Conservation (phyloP, 345 rosid genomes). For the Euphorbia lathyris region DNA sequence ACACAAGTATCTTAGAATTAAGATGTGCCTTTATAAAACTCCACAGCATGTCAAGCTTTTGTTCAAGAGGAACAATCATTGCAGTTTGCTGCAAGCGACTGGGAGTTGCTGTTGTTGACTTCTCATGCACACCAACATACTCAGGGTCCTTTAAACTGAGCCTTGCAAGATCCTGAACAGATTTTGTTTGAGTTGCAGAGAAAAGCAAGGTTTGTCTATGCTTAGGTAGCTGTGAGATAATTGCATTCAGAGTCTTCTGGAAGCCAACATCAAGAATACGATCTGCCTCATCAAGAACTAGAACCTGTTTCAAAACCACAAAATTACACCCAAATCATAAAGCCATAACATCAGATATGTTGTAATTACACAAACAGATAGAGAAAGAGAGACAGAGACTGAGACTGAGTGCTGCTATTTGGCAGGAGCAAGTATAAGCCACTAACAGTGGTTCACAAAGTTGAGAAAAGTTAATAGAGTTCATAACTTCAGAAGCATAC, state of each 20-base stretch:
- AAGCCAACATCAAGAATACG: conserved; percentile 92
- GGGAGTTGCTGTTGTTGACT: conserved; percentile 81
- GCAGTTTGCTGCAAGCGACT: conserved; percentile 72
- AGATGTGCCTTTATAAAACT: conserved; percentile 86
- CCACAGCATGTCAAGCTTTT: conserved; percentile 89
- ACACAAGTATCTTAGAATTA: conserved; percentile 74
- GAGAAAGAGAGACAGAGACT: too few species aligned
- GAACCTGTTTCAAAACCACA: conserved; percentile 57
- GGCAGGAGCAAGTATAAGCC: not conserved
- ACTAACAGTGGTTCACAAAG: not conserved
- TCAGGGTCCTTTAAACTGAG: conserved; percentile 96
- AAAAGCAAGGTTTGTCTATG: conserved; percentile 84
- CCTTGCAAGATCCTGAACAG: conserved; percentile 93
- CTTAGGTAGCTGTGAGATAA: conserved; percentile 79
- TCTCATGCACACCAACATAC: conserved; percentile 85
- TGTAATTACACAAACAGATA: not conserved
- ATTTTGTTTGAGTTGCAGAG: conserved; percentile 94
- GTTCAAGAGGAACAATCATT: conserved; percentile 79
- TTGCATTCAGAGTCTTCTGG: conserved; percentile 78
- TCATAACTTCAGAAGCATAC: not conserved
- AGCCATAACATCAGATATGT: not conserved
- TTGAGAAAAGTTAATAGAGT: not conserved
- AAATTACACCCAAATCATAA: conserved; percentile 37
- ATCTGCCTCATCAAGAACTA: conserved; percentile 98
- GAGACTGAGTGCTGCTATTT: not conserved